Evolutionary conservation across 2,329 filamentous ascomycete genomes (phyloP).

Genomic region (Venturia carpophila): DNA sequence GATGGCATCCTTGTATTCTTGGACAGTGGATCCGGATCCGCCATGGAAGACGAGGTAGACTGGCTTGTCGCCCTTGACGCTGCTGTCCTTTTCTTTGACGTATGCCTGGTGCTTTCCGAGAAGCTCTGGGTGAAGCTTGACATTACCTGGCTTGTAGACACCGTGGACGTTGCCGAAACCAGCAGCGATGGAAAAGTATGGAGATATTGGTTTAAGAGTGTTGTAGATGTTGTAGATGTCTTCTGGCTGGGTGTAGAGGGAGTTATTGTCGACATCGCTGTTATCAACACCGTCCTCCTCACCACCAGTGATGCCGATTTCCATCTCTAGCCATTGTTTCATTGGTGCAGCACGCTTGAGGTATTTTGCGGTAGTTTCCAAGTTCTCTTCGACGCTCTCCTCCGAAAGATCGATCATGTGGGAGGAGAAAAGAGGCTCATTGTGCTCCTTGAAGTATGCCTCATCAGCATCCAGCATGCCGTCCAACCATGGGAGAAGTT

Average conservation of each 20-base stretch:
- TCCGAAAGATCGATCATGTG: conserved; percentile 97
- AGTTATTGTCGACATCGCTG: conserved; percentile 93
- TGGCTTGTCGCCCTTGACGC: conserved; percentile 70
- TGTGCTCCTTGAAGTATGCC: conserved; percentile 85
- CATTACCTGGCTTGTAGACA: conserved; percentile 96
- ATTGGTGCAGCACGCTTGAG: conserved; percentile 88
- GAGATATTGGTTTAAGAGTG: conserved; percentile 71
- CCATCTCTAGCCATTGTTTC: conserved; percentile 99
- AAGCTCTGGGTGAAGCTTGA: conserved; percentile 91
- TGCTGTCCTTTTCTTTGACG: conserved; percentile 68
- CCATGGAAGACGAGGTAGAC: conserved; percentile 99
- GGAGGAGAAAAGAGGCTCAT: conserved; percentile 86
- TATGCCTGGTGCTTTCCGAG: conserved; percentile 93
- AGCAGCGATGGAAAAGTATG: conserved; percentile 96
- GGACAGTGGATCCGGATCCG: conserved; percentile 82
- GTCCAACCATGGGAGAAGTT: conserved; percentile 78
- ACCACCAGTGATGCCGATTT: conserved; percentile 72
- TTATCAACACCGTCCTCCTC: conserved; percentile 99
- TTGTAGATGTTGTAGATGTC: conserved; percentile 91
- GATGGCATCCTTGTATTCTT: conserved; percentile 86
- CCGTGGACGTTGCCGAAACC: conserved; percentile 99
- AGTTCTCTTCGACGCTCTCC: conserved; percentile 80
- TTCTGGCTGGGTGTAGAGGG: conserved; percentile 91
- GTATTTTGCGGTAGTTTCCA: conserved; percentile 86
- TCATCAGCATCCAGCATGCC: conserved; percentile 94